Evolutionary conservation across 805 yeast species (phyloP).

Genomic region (Teunomyces panamensis): DNA sequence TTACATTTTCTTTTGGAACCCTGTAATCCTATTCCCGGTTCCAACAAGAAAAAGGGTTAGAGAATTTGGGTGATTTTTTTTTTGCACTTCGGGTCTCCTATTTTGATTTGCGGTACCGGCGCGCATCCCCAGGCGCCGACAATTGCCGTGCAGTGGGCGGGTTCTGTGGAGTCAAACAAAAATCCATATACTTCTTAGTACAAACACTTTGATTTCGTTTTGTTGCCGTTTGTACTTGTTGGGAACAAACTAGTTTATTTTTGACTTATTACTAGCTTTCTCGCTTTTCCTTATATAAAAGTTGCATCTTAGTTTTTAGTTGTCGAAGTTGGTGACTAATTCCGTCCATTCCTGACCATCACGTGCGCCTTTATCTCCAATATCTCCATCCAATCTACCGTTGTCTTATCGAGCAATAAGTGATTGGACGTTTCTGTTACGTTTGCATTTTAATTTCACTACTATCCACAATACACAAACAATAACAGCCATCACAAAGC

Average conservation of each 20-base stretch:
- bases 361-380: background rate
- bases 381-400: background rate
- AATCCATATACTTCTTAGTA: too few species aligned
- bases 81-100: background rate
- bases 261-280: too few species aligned
- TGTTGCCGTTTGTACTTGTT: too few species aligned
- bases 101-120: background rate
- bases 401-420: background rate
- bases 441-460: background rate
- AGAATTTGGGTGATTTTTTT: background rate
- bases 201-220: too few species aligned
- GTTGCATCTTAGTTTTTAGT: too few species aligned
- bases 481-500: too few species aligned
- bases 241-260: too few species aligned
- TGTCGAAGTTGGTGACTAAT: background rate
- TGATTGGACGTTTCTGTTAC: background rate
- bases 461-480: background rate
- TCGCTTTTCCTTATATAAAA: too few species aligned
- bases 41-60: too few species aligned
- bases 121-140: background rate
- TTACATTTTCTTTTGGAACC: too few species aligned
- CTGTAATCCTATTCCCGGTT: too few species aligned
- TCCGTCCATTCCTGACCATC: background rate
- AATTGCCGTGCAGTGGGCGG: background rate
- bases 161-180: background rate